Evolutionary conservation across 192 early-diverging fungal genomes (phyloP), one percentile per base, ranked within the genome.

Genomic region (Linnemannia elongata): DNA sequence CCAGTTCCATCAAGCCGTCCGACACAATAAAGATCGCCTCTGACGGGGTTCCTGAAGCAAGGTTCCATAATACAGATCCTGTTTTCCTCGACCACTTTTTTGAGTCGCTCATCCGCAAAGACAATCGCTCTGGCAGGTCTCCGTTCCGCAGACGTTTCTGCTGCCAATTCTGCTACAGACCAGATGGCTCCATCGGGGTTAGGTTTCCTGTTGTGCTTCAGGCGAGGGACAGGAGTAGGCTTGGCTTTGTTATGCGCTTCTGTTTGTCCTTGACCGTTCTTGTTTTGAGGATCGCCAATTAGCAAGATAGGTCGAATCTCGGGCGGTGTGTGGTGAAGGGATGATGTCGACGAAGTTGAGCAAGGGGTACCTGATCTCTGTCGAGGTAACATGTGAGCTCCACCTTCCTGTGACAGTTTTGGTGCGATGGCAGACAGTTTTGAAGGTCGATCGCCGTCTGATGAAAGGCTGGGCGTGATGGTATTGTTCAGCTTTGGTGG

Each of bases 101-200:
- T 66, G n/a, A 66, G n/a, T 2, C 4, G 8, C 60, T 66, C 60
- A 15, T 66, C 60, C n/a, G 60, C 60, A 66, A 35, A 66, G 30
- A 66, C 27, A 12, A 66, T 66, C 60, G 60, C 60, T 66, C 60
- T 66, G 9, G 60, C 60, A 35, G 60, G 60, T 66, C 60, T 33
- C 12, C 60, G 60, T 30, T 66, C 60, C 3, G 30, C 60, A 33
- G 60, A 66, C 12, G 60, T 66, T 30, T 66, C 60, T 24, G 60
- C 60, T 15, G 60, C 60, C 60, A 66, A 24, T 33, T 66, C 60
- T 10, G 60, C 60, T 10, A 33, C 60, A 15, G 60, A 66, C 60
- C 60, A 66, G 27, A 66, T 66, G 30, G 60, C 60, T 13, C 60
- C 60, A 66, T 66, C 60, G 30, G 60, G 60, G 27, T 66, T 66